Evolutionary conservation across 208 protist species (phyloP), one percentile per base, ranked within the genome.

Genomic region (Acanthamoeba quina): DNA sequence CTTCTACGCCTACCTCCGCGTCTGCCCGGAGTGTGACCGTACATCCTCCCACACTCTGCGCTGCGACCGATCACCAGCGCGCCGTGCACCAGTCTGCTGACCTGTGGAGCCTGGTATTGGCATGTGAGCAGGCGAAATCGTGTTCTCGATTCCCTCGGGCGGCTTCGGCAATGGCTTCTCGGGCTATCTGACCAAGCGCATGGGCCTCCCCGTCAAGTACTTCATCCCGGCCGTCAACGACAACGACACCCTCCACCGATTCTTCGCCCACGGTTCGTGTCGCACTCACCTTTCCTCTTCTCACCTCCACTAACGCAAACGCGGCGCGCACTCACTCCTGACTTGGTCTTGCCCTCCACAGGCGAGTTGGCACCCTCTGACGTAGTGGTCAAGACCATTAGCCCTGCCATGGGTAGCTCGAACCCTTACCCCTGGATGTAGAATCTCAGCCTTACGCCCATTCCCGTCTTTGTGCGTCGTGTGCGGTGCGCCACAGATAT

Each of bases 91-190:
- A 60, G 56, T 19, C 6, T 60, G 37, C 5, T 41, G 58, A 41
- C n/a, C 37, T 31, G 44, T 26, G 17, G 1, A 56, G 34, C 37
- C 64, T 68, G 31, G 41, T 90, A 29, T 21, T 68, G 31, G 41
- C 86, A 15, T 15, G 94, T 29, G 44, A 10, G 49, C 80, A 88
- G 80, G 80, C 31, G 80, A 88, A 29, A 41, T 99, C 24, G 97
- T 98, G 85, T 97, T 99, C 47, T 96, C 97, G 31, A 98, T 99
- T 54, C 98, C 98, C n/a, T 99, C 98, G 83, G 99, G 99, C 56
- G 99, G 99, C 96, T 99, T 99, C 96, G 99, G 98, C 29, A 98
- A 99, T 96, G 98, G 99, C 86, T 96, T 99, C 13, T 97, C 98
- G 19, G 98, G 98, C 56, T 99, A 98, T 95, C 97, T 98, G 37